A percentile compares a stretch with the other conserved stretches of the same genome.
These are phyloP conservation scores for Tulasnella sp. DNA, from an alignment of 768 basidiomycete genomes.

Conservation along the genomic window DNA sequence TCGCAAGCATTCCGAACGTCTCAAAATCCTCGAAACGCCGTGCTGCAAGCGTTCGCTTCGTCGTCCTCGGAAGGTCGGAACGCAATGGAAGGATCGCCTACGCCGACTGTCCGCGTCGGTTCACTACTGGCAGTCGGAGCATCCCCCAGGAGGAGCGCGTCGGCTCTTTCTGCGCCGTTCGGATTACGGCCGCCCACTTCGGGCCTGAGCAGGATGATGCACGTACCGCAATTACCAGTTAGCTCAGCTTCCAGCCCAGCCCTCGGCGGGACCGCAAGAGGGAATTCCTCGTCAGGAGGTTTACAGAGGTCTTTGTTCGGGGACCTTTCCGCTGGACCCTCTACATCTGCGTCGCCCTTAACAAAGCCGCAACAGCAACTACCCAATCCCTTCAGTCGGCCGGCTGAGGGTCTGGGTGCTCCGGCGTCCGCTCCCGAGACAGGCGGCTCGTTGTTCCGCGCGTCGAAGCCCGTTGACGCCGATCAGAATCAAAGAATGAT, in stretches of 20 bases:
- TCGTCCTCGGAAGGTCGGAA: constrained; percentile 19
- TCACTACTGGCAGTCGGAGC: background rate
- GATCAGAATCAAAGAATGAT: background rate
- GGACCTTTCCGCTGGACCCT: background rate
- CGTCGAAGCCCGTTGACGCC: background rate
- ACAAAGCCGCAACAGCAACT: background rate
- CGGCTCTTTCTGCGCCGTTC: background rate
- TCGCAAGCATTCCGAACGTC: constrained; percentile 26
- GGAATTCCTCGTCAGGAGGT: background rate
- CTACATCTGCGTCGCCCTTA: background rate
- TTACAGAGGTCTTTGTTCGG: background rate
- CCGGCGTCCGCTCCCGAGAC: background rate
- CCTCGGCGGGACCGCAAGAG: background rate
- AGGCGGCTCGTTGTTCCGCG: background rate
- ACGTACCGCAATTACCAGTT: background rate
- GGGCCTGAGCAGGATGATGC: background rate
- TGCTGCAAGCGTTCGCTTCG: constrained; percentile 32
- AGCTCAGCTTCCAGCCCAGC: background rate
- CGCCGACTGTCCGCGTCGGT: background rate
- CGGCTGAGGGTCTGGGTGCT: background rate
- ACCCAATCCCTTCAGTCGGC: background rate
- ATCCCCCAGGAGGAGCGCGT: background rate
- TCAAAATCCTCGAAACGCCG: constrained; percentile 32
- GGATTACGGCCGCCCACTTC: background rate
- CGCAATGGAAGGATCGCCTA: constrained; percentile 8